Conservation (phyloP, 208 protist genomes). For the Leishmania lainsoni region DNA sequence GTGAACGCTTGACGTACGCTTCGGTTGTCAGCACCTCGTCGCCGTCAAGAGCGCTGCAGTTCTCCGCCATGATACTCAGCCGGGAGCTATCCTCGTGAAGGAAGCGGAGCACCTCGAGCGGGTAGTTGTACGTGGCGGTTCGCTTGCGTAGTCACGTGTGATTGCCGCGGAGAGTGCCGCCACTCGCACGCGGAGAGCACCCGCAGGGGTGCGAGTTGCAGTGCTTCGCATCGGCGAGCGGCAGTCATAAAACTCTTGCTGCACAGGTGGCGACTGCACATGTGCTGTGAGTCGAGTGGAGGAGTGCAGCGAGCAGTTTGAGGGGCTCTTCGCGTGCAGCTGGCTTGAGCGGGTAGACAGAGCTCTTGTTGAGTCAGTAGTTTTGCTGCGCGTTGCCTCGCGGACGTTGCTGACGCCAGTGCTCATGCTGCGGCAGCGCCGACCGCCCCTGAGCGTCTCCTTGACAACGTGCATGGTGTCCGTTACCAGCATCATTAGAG, state of each 20-base stretch:
- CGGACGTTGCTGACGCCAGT: not conserved
- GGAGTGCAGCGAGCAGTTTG: not conserved
- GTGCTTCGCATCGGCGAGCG: slow-evolving; percentile 3
- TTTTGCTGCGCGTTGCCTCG: not conserved
- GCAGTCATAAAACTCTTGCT: not conserved
- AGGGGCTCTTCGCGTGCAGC: not conserved
- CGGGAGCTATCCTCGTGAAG: slow-evolving; percentile 61
- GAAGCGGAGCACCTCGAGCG: slow-evolving; percentile 46
- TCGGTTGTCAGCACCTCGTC: slow-evolving; percentile 33
- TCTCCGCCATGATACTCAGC: slow-evolving; percentile 56
- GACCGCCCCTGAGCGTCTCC: not conserved
- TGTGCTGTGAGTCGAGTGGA: not conserved
- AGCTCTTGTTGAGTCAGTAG: not conserved
- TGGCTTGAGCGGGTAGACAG: not conserved
- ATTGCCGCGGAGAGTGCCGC: slow-evolving; percentile 38
- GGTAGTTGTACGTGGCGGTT: slow-evolving; percentile 42
- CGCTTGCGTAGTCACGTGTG: slow-evolving; percentile 28
- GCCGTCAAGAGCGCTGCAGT: slow-evolving; percentile 17
- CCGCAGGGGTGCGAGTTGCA: not conserved
- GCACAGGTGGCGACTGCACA: not conserved
- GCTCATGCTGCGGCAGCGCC: slow-evolving; percentile 12
- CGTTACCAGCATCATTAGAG: not conserved
- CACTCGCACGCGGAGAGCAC: slow-evolving; percentile 27
- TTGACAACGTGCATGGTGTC: not conserved
- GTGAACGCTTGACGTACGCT: slow-evolving; percentile 41